Base-by-base conservation (phyloP, 768 basidiomycete genomes). In the Naganishia vaughanmartiniae region DNA sequence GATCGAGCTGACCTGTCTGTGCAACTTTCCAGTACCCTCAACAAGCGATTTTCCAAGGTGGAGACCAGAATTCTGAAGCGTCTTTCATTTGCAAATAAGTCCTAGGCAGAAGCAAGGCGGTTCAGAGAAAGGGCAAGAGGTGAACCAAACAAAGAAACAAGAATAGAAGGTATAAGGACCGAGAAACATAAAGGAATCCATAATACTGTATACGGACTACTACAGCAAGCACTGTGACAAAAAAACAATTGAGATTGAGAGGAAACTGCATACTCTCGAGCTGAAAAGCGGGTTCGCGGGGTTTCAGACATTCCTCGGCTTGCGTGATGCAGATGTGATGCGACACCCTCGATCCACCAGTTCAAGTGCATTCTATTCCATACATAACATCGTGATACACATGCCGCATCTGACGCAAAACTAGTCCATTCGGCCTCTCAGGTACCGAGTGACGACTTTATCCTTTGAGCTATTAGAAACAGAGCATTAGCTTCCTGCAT, bases 391-490 rank as follows among this genome's bases (percentile, higher is more conserved):
- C 54, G 26, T 26, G 9, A 56, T 34, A n/a, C 28, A 31, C 54
- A 15, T 17, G 54, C 11, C 28, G 15, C 28, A 15, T 34, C 54
- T n/a, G 33, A 30, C 30, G 21, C 21, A 2, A 51, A 51, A 17
- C 42, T 63, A 97, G 81, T 97, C 94, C 92, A 95, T 93, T 78
- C 94, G 87, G 53, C 87, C 89, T 82, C 92, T 92, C 81, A 97
- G 82, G 71, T 89, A 91, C 75, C 94, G 89, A 45, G 91, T 92
- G 74, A 92, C 86, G 39, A 86, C 85, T 76, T 86, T 84, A 72
- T 85, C 85, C 68, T 84, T 83, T 15, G 82, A 83, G 67, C 84
- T 84, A 73, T 14, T 56, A 31, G 10, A 30, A 24, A 17, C 15
- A 24, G n/a, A 19, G 10, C 34, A 36, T 30, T 17, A 68, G 33